These are phyloP conservation scores for Hanseniaspora occidentalis DNA, from an alignment of 805 yeast species.

Conservation along the genomic window DNA sequence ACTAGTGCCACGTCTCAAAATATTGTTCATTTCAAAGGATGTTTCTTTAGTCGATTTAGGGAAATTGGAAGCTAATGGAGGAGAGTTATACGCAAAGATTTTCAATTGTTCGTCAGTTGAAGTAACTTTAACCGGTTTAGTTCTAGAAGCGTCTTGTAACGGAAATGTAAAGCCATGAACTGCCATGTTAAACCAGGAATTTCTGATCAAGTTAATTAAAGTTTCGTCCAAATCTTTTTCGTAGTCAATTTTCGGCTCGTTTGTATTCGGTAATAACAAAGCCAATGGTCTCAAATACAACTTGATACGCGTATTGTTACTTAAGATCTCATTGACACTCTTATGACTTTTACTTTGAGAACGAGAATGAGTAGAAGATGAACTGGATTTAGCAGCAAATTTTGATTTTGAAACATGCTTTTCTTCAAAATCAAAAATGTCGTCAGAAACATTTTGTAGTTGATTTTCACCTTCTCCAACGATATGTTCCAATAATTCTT, in stretches of 20 bases:
- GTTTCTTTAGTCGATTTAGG: conserved; percentile 81
- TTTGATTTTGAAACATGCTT: too few species aligned
- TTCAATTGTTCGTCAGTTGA: conserved; percentile 31
- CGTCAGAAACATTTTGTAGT: too few species aligned
- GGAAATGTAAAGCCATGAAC: conserved; percentile 71
- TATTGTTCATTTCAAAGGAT: conserved; percentile 82
- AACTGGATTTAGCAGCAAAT: too few species aligned
- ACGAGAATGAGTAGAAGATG: too few species aligned
- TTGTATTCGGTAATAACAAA: conserved; percentile 48
- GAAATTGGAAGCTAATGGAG: conserved; percentile 73
- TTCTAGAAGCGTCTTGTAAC: conserved; percentile 41
- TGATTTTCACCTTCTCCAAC: conserved; percentile 21
- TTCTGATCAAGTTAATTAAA: conserved; percentile 53
- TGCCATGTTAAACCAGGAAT: conserved; percentile 89
- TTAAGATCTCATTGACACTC: conserved; percentile 57
- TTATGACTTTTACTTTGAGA: conserved; percentile 46
- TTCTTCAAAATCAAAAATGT: too few species aligned
- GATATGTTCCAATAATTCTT: conserved; percentile 53
- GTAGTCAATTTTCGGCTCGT: conserved; percentile 30
- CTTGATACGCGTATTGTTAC: conserved; percentile 57
- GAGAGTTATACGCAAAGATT: conserved; percentile 74
- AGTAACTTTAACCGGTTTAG: conserved; percentile 19
- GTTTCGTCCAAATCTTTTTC: conserved; percentile 31
- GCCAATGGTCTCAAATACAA: conserved; percentile 65
- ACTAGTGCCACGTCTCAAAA: conserved; percentile 80